phyloP scores from a whole-genome alignment of 1,284 basidiomycete genomes.

The Moniliella sp. region DNA sequence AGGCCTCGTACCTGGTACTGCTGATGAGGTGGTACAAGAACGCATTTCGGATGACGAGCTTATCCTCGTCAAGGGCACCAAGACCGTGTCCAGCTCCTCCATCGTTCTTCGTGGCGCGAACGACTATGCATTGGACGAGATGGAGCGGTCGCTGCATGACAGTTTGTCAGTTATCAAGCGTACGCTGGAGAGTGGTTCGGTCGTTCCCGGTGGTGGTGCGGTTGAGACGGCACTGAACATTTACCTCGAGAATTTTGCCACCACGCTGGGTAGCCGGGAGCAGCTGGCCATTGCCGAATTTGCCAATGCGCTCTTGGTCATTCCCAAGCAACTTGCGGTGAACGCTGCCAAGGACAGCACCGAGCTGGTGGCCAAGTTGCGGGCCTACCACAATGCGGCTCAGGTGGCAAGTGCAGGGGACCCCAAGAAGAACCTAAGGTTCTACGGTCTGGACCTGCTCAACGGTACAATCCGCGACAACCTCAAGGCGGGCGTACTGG shows the following conservation, averaged over 20 bases:
- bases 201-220: slow-evolving; percentile 90
- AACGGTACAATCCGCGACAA: slow-evolving; percentile 90
- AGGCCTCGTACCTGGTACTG: slow-evolving; percentile 62
- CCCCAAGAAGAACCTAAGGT: slow-evolving; percentile 74
- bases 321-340: slow-evolving; percentile 86
- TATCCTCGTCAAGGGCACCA: slow-evolving; percentile 89
- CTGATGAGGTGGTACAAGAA: slow-evolving; percentile 91
- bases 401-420: slow-evolving; percentile 66
- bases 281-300: slow-evolving; percentile 97
- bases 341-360: slow-evolving; percentile 98
- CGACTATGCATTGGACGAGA: slow-evolving; percentile 98
- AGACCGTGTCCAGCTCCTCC: slow-evolving; percentile 76
- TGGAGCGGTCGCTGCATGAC: slow-evolving; percentile 92
- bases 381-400: slow-evolving; percentile 88
- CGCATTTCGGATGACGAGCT: slow-evolving; percentile 91
- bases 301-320: slow-evolving; percentile 70
- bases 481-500: slow-evolving; percentile 70
- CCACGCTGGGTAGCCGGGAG: slow-evolving; percentile 76
- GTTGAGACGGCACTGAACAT: slow-evolving; percentile 91
- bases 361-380: slow-evolving; percentile 83
- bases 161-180: slow-evolving; percentile 85
- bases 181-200: slow-evolving; percentile 79
- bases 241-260: slow-evolving; percentile 96
- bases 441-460: slow-evolving; percentile 82
- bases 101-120: slow-evolving; percentile 89